phyloP scores from a whole-genome alignment of 352 stramenopile genomes.

The Pythium brassicae region DNA sequence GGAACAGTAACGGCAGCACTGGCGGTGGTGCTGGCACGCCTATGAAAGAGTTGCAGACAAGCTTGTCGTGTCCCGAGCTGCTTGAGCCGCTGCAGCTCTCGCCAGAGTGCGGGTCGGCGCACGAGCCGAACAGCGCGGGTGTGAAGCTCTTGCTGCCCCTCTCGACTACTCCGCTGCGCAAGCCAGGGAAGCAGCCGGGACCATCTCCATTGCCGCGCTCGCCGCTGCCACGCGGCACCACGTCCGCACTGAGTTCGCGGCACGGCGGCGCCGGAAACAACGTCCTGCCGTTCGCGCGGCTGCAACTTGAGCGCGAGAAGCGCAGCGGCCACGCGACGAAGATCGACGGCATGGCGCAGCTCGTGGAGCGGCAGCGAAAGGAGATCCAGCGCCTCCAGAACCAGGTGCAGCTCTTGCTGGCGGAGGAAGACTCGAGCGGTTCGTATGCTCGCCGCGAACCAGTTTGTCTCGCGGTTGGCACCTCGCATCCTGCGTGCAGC shows the following conservation, averaged over 20 bases:
- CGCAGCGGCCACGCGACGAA: slow-evolving; percentile 19
- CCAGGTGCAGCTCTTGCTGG: slow-evolving; percentile 60
- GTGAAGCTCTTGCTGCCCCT: slow-evolving; percentile 21
- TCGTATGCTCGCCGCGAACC: not conserved
- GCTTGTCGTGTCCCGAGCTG: slow-evolving; percentile 32
- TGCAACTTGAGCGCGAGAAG: slow-evolving; percentile 37
- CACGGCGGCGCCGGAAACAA: slow-evolving; percentile 9
- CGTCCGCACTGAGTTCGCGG: slow-evolving; percentile 7
- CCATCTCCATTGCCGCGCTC: not conserved
- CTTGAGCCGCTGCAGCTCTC: slow-evolving; percentile 13
- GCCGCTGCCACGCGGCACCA: not conserved
- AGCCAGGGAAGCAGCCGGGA: slow-evolving; percentile 18
- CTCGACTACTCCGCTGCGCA: slow-evolving; percentile 20
- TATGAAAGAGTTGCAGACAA: slow-evolving; percentile 17
- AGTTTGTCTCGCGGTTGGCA: not conserved
- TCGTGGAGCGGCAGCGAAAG: slow-evolving; percentile 54
- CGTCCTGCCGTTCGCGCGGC: slow-evolving; percentile 42
- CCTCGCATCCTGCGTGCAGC: too few species aligned
- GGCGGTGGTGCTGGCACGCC: not conserved
- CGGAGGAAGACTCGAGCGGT: slow-evolving; percentile 20
- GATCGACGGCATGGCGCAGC: slow-evolving; percentile 34
- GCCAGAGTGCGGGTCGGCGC: slow-evolving; percentile 11
- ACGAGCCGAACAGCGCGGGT: slow-evolving; percentile 5
- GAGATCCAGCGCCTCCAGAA: slow-evolving; percentile 68
- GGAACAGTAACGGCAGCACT: too few species aligned